Conservation (phyloP, 2,329 filamentous ascomycete genomes). For the Byssochlamys sp. region DNA sequence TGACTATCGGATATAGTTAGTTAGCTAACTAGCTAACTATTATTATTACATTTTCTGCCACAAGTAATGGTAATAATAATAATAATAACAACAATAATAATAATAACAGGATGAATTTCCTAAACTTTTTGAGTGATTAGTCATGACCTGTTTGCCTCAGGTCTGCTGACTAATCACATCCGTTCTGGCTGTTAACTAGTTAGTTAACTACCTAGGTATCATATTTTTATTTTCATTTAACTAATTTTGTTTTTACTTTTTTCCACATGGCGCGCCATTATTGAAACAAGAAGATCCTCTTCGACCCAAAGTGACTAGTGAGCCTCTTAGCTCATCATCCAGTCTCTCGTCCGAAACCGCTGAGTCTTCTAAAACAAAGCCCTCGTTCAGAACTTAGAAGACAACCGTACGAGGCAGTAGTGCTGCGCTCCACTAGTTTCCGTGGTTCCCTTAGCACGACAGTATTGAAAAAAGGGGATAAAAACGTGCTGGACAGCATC, state of each 20-base stretch:
- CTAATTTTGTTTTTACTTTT: no score
- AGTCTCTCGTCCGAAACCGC: background rate
- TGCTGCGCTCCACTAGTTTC: background rate
- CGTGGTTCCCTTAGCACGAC: background rate
- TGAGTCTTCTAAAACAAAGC: background rate
- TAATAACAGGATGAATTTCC: no score
- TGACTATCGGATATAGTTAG: background rate
- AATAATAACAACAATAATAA: no score
- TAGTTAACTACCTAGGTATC: no score
- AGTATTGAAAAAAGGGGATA: background rate
- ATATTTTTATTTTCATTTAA: no score
- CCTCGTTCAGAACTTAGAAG: background rate
- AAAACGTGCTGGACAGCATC: background rate
- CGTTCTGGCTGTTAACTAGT: no score
- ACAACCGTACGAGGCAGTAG: background rate
- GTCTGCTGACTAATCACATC: no score
- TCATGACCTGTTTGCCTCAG: background rate
- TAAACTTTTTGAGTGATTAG: background rate
- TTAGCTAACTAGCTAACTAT: no score
- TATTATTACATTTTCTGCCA: no score
- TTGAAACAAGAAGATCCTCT: background rate
- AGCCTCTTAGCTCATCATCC: background rate
- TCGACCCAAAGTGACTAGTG: background rate
- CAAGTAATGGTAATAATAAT: no score
- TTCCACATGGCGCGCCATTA: no score